Evolutionary conservation across 2,329 filamentous ascomycete species (phyloP).

Genomic region (Aspergillus phoenicis): DNA sequence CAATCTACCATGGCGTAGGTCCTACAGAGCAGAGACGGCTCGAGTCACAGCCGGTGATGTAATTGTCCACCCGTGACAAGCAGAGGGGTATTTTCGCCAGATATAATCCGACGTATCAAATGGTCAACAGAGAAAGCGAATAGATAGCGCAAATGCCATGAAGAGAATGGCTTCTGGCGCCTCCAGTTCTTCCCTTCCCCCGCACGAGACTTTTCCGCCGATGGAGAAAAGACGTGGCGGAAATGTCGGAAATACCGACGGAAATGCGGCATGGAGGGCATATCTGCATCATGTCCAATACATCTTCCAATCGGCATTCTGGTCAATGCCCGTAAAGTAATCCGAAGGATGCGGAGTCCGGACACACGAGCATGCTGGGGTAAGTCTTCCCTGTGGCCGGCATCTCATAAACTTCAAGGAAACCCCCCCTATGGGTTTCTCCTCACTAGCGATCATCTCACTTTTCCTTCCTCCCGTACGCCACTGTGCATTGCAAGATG

Average conservation of each 20-base stretch:
- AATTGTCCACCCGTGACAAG: no score
- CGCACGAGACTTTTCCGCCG: background rate
- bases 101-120: no score
- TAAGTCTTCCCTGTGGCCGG: background rate
- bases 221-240: background rate
- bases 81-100: no score
- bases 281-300: background rate
- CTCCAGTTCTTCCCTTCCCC: background rate
- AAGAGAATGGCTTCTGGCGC: no score
- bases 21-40: no score
- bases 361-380: background rate
- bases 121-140: no score
- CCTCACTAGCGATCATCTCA: background rate
- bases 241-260: background rate
- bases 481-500: background rate
- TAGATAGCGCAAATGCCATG: no score
- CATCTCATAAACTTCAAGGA: background rate
- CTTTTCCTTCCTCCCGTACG: no score
- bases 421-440: background rate
- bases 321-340: no score
- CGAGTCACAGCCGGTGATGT: background rate
- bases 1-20: no score
- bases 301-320: no score
- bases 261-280: background rate
- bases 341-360: background rate